Base-by-base conservation (phyloP, 75 land plant genomes). In the Pseudotsuga menziesii region DNA sequence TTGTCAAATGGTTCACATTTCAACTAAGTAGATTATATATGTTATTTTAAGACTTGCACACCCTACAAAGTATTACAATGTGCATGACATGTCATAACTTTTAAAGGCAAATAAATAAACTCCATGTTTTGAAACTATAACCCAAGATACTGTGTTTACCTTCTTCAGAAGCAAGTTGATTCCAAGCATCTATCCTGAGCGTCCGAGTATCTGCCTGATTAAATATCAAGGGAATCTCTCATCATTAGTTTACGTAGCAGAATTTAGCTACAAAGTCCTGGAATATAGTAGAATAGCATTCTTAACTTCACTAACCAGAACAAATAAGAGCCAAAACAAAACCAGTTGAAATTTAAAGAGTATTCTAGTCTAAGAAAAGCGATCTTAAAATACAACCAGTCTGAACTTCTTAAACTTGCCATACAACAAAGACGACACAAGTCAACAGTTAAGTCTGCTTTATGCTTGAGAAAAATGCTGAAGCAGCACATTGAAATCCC, bases 111-210 rank as follows among this genome's bases (percentile, higher is more conserved):
- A 59, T 59, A 55, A 3, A 23, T 73, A 73, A 54, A 73, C 57
- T 26, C 19, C 26, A 73, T 73, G 57, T 23, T 11, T 27, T 23
- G 22, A 55, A 52, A 73, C 2, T 73, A 25, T 55, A 55, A 73
- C 26, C 56, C 57, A 39, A 69, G 39, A 27, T 54, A 78, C 19
- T 72, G 25, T 5, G 17, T 52, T 62, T 69, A 91, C 95, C 98
- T 78, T 91, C 93, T 80, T 97, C 99, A 48, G 76, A 79, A 57
- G 98, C 98, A 82, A 97, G 95, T 74, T 85, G 88, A 58, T 84
- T 89, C 99, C 98, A 97, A 74, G 99, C 90, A 81, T 83, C 83
- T 73, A 97, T 79, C 79, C 92, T 93, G 52, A 92, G 74, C 17
- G 93, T 67, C 67, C 81, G 83, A 54, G 98, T 91, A 78, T 94